Base-by-base conservation (phyloP, 1,284 basidiomycete species). In the Kalmanozyma brasiliensis region DNA sequence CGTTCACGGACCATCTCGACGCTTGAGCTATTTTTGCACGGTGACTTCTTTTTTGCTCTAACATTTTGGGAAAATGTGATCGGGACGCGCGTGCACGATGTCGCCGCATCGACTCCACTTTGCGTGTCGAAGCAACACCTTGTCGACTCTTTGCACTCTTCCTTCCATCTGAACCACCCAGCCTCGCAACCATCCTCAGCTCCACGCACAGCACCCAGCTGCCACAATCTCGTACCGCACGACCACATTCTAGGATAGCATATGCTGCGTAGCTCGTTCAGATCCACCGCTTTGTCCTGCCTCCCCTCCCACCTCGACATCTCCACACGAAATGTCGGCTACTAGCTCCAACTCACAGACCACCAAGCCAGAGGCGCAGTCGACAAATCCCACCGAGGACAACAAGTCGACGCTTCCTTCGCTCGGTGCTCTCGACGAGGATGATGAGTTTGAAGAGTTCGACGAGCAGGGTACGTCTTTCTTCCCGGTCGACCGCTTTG, bases 401-500 rank as follows among this genome's bases (percentile, higher is more conserved):
- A 13, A 34, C 42, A 62, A 68, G 45, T 62, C 59, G 2, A 30
- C 53, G n/a, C 61, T 80, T 4, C 80, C 80, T 8, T 52, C 68
- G 1, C 65, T 77, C 13, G 80, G 80, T n/a, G 76, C 71, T 11
- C 53, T 81, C 23, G 80, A 81, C 41, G 80, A 81, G 58, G 80
- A 81, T 46, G 80, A 81, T 63, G 80, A 81, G 60, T 81, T 81
- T 44, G 80, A 81, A 48, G 80, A 81, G 56, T 81, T 81, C 41
- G 77, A 78, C 40, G 73, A 67, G 34, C 77, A 78, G 41, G 79
- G 79, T 81, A 47, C 38, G 78, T 67, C 16, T 34, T 14, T 7
- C 19, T 24, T 24, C 14, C 4, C 26, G 14, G 14, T 4, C 4
- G 14, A 33, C 10, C 30, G 26, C 14, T 5, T 33, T n/a, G 13